A percentile compares a stretch with the other conserved stretches of the same genome.
Evolutionary conservation across 1,139 yeast species (phyloP).

Genomic region (Geotrichum armillariae): DNA sequence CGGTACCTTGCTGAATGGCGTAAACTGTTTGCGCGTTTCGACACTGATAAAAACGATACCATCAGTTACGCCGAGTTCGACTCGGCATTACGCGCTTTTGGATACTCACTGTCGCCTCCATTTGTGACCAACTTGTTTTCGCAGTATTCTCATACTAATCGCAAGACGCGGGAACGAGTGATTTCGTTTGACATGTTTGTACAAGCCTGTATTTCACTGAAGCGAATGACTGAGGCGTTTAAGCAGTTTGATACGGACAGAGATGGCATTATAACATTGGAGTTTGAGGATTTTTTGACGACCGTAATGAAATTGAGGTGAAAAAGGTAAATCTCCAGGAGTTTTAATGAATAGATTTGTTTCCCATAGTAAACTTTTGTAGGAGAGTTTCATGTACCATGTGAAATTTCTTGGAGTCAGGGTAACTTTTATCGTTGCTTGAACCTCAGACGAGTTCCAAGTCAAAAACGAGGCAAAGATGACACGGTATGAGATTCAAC

Average conservation of each 20-base stretch:
- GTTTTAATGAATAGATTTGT: no score
- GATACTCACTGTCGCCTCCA: slow-evolving; percentile 63
- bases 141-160: slow-evolving; percentile 51
- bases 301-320: slow-evolving; percentile 49
- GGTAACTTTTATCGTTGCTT: no score
- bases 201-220: slow-evolving; percentile 73
- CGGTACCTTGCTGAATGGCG: slow-evolving; percentile 72
- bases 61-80: slow-evolving; percentile 69
- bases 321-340: no score
- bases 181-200: slow-evolving; percentile 82
- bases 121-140: slow-evolving; percentile 62
- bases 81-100: slow-evolving; percentile 66
- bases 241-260: slow-evolving; percentile 74
- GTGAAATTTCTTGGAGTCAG: no score
- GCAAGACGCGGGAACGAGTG: slow-evolving; percentile 50
- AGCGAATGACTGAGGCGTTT: slow-evolving; percentile 76
- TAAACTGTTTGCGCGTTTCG: slow-evolving; percentile 64
- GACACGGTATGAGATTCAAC: no score
- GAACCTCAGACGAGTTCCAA: no score
- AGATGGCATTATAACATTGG: slow-evolving; percentile 74
- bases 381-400: no score
- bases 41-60: slow-evolving; percentile 58
- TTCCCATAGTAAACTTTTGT: no score
- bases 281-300: slow-evolving; percentile 74
- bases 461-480: no score